Conservation (phyloP, 257 asterid species). For the Fraxinus americana region DNA sequence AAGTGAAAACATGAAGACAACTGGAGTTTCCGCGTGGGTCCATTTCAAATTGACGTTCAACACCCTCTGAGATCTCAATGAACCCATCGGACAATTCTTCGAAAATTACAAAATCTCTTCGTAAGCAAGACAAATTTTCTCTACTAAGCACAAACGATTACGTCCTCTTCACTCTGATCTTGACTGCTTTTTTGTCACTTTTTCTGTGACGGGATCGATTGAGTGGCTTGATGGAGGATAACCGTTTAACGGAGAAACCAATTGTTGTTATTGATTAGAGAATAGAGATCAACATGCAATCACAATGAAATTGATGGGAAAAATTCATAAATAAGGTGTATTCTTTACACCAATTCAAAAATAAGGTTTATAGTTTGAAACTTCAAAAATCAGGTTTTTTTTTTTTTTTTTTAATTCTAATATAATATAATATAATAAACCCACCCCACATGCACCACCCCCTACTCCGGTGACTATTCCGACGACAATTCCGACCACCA, state of each 20-base stretch:
- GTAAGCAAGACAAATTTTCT: conserved; percentile 9
- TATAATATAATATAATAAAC: too few species aligned
- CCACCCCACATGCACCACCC: too few species aligned
- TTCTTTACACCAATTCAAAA: too few species aligned
- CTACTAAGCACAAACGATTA: neutral
- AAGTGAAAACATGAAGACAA: conserved; percentile 4
- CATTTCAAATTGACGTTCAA: conserved; percentile 19
- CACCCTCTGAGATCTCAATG: conserved; percentile 47
- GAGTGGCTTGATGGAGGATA: neutral
- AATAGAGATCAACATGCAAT: too few species aligned
- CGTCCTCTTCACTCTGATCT: neutral
- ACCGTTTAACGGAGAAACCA: neutral
- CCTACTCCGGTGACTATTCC: too few species aligned
- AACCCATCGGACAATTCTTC: conserved; percentile 30
- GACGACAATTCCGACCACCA: too few species aligned
- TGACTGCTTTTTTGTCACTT: neutral
- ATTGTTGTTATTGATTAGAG: too few species aligned
- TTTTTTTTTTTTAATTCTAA: too few species aligned
- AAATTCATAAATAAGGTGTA: too few species aligned
- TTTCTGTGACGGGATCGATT: neutral
- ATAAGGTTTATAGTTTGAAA: too few species aligned
- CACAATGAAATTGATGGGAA: too few species aligned
- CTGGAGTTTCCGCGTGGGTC: conserved; percentile 51
- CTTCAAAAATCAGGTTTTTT: too few species aligned
- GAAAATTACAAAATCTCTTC: conserved; percentile 37